These are phyloP conservation scores for Nemophila menziesii DNA, from an alignment of 257 asterid species.

Conservation along the genomic window DNA sequence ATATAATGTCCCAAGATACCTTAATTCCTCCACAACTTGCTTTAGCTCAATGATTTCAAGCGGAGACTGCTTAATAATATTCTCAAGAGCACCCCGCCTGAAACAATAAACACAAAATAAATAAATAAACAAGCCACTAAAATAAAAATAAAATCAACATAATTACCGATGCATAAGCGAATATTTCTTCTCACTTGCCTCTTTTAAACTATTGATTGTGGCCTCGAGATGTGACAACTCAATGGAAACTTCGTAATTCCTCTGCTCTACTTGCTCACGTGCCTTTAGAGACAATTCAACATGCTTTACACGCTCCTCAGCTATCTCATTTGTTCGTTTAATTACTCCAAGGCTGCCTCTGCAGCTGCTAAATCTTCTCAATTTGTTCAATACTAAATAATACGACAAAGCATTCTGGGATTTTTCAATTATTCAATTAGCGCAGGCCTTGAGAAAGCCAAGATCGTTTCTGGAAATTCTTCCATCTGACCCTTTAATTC, in stretches of 20 bases:
- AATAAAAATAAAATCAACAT: slow-evolving; percentile 4
- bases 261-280: slow-evolving; percentile 69
- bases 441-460: too few relatives aligned
- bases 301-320: slow-evolving; percentile 74
- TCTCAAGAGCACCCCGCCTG: slow-evolving; percentile 93
- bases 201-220: slow-evolving; percentile 63
- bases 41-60: slow-evolving; percentile 90
- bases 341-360: slow-evolving; percentile 84
- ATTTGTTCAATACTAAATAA: too few relatives aligned
- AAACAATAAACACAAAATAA: slow-evolving; percentile 3
- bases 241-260: slow-evolving; percentile 94
- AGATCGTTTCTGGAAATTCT: too few relatives aligned
- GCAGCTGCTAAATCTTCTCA: too few relatives aligned
- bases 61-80: slow-evolving; percentile 88
- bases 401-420: too few relatives aligned
- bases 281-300: slow-evolving; percentile 51
- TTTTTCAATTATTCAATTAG: too few relatives aligned
- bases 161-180: slow-evolving; percentile 65
- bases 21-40: slow-evolving; percentile 77
- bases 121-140: not conserved
- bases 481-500: too few relatives aligned
- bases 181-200: slow-evolving; percentile 44
- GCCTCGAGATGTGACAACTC: slow-evolving; percentile 95
- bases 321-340: slow-evolving; percentile 80
- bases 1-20: slow-evolving; percentile 43